Evolutionary conservation across 75 land plant species (phyloP).

Genomic region (Pseudotsuga menziesii): DNA sequence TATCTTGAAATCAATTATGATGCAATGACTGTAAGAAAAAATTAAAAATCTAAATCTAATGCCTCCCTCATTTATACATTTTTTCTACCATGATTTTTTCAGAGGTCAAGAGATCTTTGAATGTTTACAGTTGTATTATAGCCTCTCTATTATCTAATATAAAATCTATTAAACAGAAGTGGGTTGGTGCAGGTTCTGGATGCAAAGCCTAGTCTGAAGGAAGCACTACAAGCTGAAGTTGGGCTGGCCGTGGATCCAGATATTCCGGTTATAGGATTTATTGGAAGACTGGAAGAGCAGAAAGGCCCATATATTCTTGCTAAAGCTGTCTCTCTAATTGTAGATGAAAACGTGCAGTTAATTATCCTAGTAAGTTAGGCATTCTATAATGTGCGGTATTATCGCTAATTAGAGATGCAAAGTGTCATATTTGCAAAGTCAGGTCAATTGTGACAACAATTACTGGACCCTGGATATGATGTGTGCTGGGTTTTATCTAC

Average conservation of each 20-base stretch:
- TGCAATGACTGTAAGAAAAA: constrained; percentile 59
- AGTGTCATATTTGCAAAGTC: no score
- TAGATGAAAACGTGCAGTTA: constrained; percentile 68
- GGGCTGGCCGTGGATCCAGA: constrained; percentile 73
- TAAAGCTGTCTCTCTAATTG: constrained; percentile 65
- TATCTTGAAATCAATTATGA: constrained; percentile 69
- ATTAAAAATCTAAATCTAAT: not conserved
- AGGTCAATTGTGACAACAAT: not conserved
- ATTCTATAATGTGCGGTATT: not conserved
- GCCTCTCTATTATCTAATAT: not conserved
- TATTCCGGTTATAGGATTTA: constrained; percentile 79
- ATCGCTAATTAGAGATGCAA: not conserved
- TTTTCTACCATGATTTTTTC: no score
- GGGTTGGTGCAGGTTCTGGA: constrained; percentile 53
- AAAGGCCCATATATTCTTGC: constrained; percentile 92
- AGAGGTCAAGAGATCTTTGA: no score
- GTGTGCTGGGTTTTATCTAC: not conserved
- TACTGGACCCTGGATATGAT: not conserved
- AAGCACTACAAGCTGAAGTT: constrained; percentile 88
- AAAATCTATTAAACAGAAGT: not conserved
- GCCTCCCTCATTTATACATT: not conserved
- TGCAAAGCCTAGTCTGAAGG: constrained; percentile 70
- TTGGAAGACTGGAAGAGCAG: constrained; percentile 94
- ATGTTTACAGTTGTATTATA: not conserved
- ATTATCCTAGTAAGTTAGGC: constrained; percentile 62